phyloP scores from a whole-genome alignment of 805 yeast genomes.

The Brettanomyces sp. region DNA sequence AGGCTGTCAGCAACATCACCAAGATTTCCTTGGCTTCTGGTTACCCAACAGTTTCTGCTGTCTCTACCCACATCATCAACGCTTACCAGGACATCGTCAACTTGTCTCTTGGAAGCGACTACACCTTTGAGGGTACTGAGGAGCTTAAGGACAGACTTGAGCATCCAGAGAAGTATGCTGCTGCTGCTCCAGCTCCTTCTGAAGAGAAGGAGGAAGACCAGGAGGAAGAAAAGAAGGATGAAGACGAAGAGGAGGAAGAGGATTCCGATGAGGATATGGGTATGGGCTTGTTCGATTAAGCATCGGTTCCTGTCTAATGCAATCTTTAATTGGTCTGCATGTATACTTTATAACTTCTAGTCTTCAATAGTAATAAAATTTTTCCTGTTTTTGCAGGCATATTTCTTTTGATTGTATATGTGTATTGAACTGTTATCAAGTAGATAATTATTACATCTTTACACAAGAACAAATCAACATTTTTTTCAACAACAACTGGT shows the following conservation, averaged over 20 bases:
- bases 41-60: constrained; percentile 99
- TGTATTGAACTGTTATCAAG: too few species aligned
- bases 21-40: constrained; percentile 94
- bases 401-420: background rate
- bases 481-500: too few species aligned
- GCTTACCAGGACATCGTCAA: constrained; percentile 98
- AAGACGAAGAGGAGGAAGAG: constrained; percentile 44
- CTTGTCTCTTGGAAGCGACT: constrained; percentile 95
- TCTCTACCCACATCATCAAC: constrained; percentile 97
- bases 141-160: constrained; percentile 98
- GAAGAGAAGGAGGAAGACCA: constrained; percentile 50
- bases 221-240: constrained; percentile 65
- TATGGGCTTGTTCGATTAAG: constrained; percentile 96
- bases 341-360: constrained; percentile 1
- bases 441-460: too few species aligned
- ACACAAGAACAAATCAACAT: too few species aligned
- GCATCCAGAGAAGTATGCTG: constrained; percentile 99
- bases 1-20: constrained; percentile 91
- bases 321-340: background rate
- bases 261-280: constrained; percentile 65
- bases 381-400: background rate
- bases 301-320: constrained; percentile 1
- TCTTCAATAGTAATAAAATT: background rate
- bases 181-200: constrained; percentile 96
- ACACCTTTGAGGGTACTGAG: constrained; percentile 98